Conservation (phyloP, 345 rosid species). For the Populus deltoides region DNA sequence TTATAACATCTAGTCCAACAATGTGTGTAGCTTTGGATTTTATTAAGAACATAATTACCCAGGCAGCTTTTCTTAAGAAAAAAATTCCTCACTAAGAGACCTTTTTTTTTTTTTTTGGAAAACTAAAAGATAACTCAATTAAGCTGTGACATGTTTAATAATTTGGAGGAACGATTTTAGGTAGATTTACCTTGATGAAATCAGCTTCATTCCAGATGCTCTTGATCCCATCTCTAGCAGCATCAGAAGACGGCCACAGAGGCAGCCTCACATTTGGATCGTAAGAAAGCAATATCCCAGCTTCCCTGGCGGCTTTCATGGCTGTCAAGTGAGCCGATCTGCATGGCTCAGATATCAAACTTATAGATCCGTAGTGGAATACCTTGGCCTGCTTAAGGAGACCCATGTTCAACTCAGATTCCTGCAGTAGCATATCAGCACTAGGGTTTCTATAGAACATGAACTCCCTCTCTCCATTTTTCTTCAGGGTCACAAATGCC, state of each 20-base stretch:
- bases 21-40: too few species aligned
- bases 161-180: too few species aligned
- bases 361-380: conserved; percentile 73
- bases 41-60: too few species aligned
- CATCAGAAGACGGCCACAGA: conserved; percentile 58
- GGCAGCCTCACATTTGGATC: conserved; percentile 70
- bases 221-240: conserved; percentile 58
- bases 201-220: conserved; percentile 68
- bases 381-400: conserved; percentile 60
- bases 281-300: conserved; percentile 55
- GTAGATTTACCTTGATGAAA: conserved; percentile 45
- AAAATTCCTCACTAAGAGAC: too few species aligned
- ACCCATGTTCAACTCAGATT: conserved; percentile 51
- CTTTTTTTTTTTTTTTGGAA: too few species aligned
- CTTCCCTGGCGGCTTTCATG: conserved; percentile 60
- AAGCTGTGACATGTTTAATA: too few species aligned
- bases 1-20: too few species aligned
- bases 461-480: conserved; percentile 64
- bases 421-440: conserved; percentile 68
- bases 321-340: conserved; percentile 68
- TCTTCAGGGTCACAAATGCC: conserved; percentile 63
- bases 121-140: too few species aligned
- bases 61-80: too few species aligned
- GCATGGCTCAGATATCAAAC: conserved; percentile 68
- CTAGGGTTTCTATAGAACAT: conserved; percentile 78